Conservation (phyloP, 495 filamentous ascomycete genomes). For the Lasiosphaeria hispida region DNA sequence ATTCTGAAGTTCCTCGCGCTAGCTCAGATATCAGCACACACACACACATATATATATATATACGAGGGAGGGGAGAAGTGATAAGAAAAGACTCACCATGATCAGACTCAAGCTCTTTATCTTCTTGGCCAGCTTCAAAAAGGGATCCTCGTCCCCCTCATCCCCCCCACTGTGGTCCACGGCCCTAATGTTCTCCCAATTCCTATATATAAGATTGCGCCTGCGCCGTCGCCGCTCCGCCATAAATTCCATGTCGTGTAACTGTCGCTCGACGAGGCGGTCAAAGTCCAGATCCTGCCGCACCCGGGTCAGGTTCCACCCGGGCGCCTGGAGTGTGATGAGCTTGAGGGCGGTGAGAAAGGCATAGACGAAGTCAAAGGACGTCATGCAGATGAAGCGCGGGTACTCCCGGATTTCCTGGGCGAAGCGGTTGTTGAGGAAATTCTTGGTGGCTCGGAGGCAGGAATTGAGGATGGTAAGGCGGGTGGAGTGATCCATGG, state of each 20-base stretch:
- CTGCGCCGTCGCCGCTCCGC: conserved; percentile 8
- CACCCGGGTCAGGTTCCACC: conserved; percentile 25
- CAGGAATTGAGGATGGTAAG: conserved; percentile 24
- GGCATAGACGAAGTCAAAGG: conserved; percentile 27
- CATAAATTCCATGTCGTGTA: conserved; percentile 23
- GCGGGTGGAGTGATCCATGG: not conserved
- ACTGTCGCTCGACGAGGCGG: conserved; percentile 18
- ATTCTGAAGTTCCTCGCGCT: conserved; percentile 16
- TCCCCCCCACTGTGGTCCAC: not conserved
- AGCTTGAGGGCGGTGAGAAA: conserved; percentile 30
- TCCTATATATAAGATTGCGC: conserved; percentile 1
- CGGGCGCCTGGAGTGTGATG: conserved; percentile 22
- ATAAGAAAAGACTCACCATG: conserved; percentile 12
- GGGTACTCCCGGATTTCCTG: conserved; percentile 12
- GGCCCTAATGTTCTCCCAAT: not conserved
- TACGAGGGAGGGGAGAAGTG: not conserved
- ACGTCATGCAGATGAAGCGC: conserved; percentile 27
- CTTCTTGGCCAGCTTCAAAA: conserved; percentile 18
- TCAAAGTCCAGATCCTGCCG: conserved; percentile 20
- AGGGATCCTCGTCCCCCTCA: conserved; percentile 15
- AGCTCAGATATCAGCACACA: not conserved
- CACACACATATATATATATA: not conserved
- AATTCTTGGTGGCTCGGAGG: conserved; percentile 17
- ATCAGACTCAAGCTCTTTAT: conserved; percentile 9
- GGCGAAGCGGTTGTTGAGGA: conserved; percentile 21